Percentiles rank a stretch among this genome's conserved stretches.
Evolutionary conservation across 306 rosid genomes (phyloP).

Genomic region (Ceratonia siliqua): DNA sequence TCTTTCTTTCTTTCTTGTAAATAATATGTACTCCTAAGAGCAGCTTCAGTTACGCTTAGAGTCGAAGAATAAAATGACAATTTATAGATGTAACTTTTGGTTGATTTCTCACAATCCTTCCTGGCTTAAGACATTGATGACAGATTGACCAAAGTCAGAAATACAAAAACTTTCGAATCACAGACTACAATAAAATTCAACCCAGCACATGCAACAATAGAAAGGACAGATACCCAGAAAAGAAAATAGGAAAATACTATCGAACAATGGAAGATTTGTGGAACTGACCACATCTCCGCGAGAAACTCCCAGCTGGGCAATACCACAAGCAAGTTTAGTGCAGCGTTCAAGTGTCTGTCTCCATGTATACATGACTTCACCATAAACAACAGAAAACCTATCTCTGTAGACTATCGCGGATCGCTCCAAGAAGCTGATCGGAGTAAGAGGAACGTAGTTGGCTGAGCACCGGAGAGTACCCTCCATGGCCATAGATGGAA

Average conservation of each 20-base stretch:
- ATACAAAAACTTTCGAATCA: not conserved
- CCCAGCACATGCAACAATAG: not conserved
- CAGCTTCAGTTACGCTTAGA: not conserved
- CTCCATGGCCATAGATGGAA: constrained; percentile 49
- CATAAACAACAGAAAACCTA: constrained; percentile 53
- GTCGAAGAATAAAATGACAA: not conserved
- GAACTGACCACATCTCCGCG: constrained; percentile 58
- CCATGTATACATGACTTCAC: constrained; percentile 61
- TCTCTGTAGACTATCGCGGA: constrained; percentile 67
- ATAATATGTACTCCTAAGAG: not conserved
- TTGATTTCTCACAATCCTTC: not conserved
- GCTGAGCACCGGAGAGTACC: constrained; percentile 60
- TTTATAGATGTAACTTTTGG: not conserved
- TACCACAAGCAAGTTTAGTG: constrained; percentile 69
- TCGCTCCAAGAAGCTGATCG: constrained; percentile 83
- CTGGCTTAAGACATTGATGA: not conserved
- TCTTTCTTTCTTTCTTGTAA: not conserved
- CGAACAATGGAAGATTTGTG: not conserved
- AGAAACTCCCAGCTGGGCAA: constrained; percentile 53
- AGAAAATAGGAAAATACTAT: not conserved
- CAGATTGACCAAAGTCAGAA: not conserved
- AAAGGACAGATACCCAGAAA: not conserved
- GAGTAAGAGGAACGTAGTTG: constrained; percentile 70
- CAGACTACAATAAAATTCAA: not conserved
- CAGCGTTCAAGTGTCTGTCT: constrained; percentile 67